Percentiles rank a stretch among this genome's conserved stretches.
Evolutionary conservation across 306 rosid genomes (phyloP).

Genomic region (Mucuna pruriens): DNA sequence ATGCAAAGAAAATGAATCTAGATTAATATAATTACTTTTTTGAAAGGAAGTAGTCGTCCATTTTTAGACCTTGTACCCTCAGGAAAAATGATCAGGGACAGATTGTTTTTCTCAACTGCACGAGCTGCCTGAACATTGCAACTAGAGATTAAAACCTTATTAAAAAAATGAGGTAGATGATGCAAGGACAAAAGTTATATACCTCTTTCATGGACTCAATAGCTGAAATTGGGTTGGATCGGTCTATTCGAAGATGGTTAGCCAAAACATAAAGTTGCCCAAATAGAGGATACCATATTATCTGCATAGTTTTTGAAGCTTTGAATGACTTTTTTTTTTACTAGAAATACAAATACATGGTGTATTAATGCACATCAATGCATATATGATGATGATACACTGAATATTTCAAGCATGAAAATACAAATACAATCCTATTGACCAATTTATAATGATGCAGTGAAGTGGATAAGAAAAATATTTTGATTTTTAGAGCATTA

Average conservation of each 20-base stretch:
- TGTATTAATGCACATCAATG: too few relatives aligned
- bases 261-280: constrained; percentile 74
- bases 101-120: constrained; percentile 49
- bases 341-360: too few relatives aligned
- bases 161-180: not conserved
- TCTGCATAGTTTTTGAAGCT: constrained; percentile 47
- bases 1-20: constrained; percentile 16
- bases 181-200: constrained; percentile 10
- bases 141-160: constrained; percentile 12
- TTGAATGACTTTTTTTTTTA: constrained; percentile 24
- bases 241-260: constrained; percentile 75
- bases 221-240: constrained; percentile 61
- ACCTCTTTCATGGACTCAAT: constrained; percentile 67
- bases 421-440: too few relatives aligned
- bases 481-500: not conserved
- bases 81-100: constrained; percentile 61
- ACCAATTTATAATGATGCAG: not conserved
- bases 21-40: constrained; percentile 60
- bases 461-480: not conserved
- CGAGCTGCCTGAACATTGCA: constrained; percentile 51
- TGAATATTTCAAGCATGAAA: too few relatives aligned
- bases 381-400: too few relatives aligned
- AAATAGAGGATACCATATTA: constrained; percentile 70
- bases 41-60: constrained; percentile 65
- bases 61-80: constrained; percentile 66